These are phyloP conservation scores for Hypoxylon sp. DNA, from an alignment of 2,329 filamentous ascomycete genomes.

Conservation along the genomic window DNA sequence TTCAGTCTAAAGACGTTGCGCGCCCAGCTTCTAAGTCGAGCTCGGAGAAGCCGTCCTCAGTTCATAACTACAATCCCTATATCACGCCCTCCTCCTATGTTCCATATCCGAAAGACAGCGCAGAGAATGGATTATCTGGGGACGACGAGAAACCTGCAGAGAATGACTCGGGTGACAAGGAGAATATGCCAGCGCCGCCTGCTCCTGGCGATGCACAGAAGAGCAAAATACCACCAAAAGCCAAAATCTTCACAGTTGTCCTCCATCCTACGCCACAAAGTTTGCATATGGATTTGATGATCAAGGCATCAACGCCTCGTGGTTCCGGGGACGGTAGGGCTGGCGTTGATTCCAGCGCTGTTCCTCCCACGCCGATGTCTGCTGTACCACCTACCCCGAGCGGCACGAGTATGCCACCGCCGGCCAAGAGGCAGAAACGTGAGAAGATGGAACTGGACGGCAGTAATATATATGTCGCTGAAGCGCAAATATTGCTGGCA, in stretches of 20 bases:
- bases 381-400: constrained; percentile 73
- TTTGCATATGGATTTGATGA: constrained; percentile 78
- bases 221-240: constrained; percentile 64
- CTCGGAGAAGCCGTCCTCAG: constrained; percentile 79
- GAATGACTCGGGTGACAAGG: constrained; percentile 65
- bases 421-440: constrained; percentile 76
- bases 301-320: constrained; percentile 80
- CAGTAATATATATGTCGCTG: constrained; percentile 78
- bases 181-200: constrained; percentile 68
- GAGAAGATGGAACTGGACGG: constrained; percentile 82
- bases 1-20: constrained; percentile 70
- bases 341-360: constrained; percentile 56
- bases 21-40: constrained; percentile 68
- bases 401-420: constrained; percentile 68
- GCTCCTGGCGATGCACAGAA: constrained; percentile 62
- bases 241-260: constrained; percentile 81
- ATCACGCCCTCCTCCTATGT: constrained; percentile 90
- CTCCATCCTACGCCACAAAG: constrained; percentile 86
- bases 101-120: constrained; percentile 74
- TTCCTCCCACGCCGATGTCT: constrained; percentile 76
- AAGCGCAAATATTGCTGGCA: constrained; percentile 79
- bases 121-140: constrained; percentile 46
- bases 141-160: constrained; percentile 58
- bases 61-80: constrained; percentile 92
- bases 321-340: constrained; percentile 54